Evolutionary conservation across 495 filamentous ascomycete species (phyloP).

Genomic region (Xylaria curta): DNA sequence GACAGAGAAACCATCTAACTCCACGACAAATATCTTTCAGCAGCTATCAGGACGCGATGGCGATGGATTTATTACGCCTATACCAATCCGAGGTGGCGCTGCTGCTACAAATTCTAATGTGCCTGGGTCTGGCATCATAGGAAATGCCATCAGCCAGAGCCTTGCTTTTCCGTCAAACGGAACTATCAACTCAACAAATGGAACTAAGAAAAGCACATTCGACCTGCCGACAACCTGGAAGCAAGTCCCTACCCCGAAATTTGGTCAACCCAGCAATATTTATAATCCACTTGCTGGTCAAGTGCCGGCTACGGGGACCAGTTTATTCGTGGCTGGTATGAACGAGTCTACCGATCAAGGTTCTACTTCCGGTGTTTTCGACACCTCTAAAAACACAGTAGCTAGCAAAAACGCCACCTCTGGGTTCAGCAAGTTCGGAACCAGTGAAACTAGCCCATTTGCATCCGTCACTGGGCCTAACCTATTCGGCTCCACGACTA

Average conservation of each 20-base stretch:
- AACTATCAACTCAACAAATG: background rate
- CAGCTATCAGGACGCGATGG: background rate
- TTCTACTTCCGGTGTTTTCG: background rate
- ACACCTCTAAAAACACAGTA: background rate
- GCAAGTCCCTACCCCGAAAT: background rate
- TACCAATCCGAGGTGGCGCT: background rate
- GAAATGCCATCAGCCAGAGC: background rate
- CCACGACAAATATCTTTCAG: background rate
- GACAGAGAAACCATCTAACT: background rate
- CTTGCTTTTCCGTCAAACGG: background rate
- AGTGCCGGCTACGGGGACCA: background rate
- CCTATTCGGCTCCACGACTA: background rate
- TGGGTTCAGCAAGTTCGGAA: background rate
- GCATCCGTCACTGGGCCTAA: background rate
- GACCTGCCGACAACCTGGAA: no score
- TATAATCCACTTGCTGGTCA: background rate
- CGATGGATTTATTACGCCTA: background rate
- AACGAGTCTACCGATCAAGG: background rate
- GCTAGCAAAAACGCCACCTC: background rate
- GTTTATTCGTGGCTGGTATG: background rate
- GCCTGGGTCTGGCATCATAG: background rate
- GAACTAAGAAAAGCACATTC: background rate
- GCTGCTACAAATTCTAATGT: background rate
- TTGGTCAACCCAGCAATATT: background rate
- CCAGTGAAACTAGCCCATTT: background rate